These are phyloP conservation scores for Ciborinia camelliae DNA, from an alignment of 2,329 filamentous ascomycete genomes.

Conservation along the genomic window DNA sequence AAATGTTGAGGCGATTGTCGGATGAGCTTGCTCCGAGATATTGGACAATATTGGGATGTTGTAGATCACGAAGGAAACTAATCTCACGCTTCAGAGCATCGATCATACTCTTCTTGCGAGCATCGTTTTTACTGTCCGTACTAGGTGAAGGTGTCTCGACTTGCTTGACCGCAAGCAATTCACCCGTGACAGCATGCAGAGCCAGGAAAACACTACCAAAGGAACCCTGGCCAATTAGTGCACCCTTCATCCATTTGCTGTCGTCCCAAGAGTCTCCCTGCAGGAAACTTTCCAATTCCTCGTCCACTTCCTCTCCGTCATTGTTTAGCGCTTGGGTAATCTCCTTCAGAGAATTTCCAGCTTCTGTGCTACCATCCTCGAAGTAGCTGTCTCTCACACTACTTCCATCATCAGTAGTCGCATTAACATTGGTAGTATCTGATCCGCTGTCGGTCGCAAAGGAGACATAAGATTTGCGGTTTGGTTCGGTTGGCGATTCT, in stretches of 20 bases:
- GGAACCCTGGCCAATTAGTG: conserved; percentile 92
- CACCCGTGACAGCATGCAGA: conserved; percentile 90
- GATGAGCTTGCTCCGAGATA: conserved; percentile 95
- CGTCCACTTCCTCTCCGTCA: conserved; percentile 88
- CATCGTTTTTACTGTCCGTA: conserved; percentile 75
- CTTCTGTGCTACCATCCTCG: conserved; percentile 69
- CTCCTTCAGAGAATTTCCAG: conserved; percentile 73
- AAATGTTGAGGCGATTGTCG: conserved; percentile 93
- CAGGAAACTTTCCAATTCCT: conserved; percentile 85
- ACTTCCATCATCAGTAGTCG: conserved; percentile 75
- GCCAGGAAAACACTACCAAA: conserved; percentile 96
- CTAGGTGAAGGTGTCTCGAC: conserved; percentile 83
- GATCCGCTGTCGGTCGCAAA: conserved; percentile 60
- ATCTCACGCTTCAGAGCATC: conserved; percentile 97
- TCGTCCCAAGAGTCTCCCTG: conserved; percentile 93
- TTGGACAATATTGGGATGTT: conserved; percentile 96
- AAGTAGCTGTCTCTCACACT: conserved; percentile 74
- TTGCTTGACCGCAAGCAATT: conserved; percentile 97
- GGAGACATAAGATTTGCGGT: conserved; percentile 94
- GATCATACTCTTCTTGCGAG: conserved; percentile 96
- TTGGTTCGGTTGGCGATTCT: conserved; percentile 78
- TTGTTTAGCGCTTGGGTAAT: conserved; percentile 81
- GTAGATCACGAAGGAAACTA: conserved; percentile 84
- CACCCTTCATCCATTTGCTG: conserved; percentile 99
- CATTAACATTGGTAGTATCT: conserved; percentile 65